Evolutionary conservation across 2,329 filamentous ascomycete species (phyloP), one percentile per base, ranked within the genome.

Genomic region (Calonectria fujianensis): DNA sequence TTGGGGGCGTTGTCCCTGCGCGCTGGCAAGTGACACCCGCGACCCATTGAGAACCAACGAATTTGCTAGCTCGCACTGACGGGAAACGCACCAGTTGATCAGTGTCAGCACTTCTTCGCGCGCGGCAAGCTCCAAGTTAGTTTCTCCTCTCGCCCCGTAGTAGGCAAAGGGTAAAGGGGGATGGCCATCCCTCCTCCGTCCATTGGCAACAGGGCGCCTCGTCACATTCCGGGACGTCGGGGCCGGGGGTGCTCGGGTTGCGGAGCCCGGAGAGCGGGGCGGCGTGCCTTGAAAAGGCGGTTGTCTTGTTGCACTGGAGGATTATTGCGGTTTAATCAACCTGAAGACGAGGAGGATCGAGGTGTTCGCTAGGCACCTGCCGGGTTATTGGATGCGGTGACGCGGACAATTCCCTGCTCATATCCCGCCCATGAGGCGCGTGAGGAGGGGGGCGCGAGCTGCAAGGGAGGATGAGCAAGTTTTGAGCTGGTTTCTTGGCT

Each of bases 401-500:
- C 59, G 18, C 35, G 18, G 20, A 31, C 13, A 32, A 48, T 39
- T 39, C 8, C 13, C 41, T 51, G 41, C 41, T 31, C 29, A 24
- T 27, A 18, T 64, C 24, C 24, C 24, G 16, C 29, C 61, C 14
- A 27, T 61, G 37, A 45, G 32, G 39, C 31, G 11, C 13, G 54
- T 50, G 37, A 37, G 27, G 52, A 50, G 67, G n/a, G n/a, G 66
- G 24, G 48, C 18, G 35, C 31, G n/a, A 39, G 29, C n/a, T 31
- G 27, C 7, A 31, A 35, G 18, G 9, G 41, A 20, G 39, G 32
- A 51, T 51, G 68, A 64, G 69, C 69, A 64, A 41, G 48, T 69
- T 57, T 48, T 69, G 51, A 68, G 65, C 50, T 54, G 7, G 65
- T 68, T 68, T 54, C 45, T 70, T 64, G 69, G 48, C 69, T 6